Evolutionary conservation across 2,329 filamentous ascomycete species (phyloP), one percentile per base, ranked within the genome.

Genomic region (Helotiales sp.): DNA sequence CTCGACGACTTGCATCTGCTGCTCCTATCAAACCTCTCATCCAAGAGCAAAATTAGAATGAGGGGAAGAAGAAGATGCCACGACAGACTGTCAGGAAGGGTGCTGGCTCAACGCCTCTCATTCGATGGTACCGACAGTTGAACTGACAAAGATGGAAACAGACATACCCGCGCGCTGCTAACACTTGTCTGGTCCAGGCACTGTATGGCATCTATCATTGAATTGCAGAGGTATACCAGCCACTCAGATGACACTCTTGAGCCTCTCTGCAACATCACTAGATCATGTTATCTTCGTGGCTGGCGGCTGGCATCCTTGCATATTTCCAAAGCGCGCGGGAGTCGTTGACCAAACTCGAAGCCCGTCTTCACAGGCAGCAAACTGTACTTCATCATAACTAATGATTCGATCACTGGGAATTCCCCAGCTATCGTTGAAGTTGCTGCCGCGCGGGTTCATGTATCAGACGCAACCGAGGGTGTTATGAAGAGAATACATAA

Each of bases 311-410:
- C 37, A 64, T 50, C 52, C 64, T 62, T 64, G 65, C 45, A 49
- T 55, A 17, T n/a, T 30, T 28, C 20, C 61, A 65, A 61, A 70
- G 71, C 73, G 74, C 74, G 73, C 73, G 73, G 70, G 70, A 71
- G 63, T 67, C 54, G 15, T 63, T 54, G 52, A 43, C 54, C 54
- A 43, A 63, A 40, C 24, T 61, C 32, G 47, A 58, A 43, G 26
- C 26, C 58, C 50, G 20, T 37, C 47, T 62, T 34, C 58, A 58
- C 47, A 43, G 64, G 66, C 66, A 63, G 64, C 66, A 58, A 68
- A 68, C 20, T 64, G 54, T 52, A 69, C 40, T 59, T 60, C 47
- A 43, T 24, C 34, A 66, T 52, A 63, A 63, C 26, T 64, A 69
- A 63, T 69, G 71, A 72, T 72, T 72, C 69, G 68, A 71, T 58